Evolutionary conservation across 2,329 filamentous ascomycete species (phyloP).

Genomic region (Lasiodiplodia hormozganensis): DNA sequence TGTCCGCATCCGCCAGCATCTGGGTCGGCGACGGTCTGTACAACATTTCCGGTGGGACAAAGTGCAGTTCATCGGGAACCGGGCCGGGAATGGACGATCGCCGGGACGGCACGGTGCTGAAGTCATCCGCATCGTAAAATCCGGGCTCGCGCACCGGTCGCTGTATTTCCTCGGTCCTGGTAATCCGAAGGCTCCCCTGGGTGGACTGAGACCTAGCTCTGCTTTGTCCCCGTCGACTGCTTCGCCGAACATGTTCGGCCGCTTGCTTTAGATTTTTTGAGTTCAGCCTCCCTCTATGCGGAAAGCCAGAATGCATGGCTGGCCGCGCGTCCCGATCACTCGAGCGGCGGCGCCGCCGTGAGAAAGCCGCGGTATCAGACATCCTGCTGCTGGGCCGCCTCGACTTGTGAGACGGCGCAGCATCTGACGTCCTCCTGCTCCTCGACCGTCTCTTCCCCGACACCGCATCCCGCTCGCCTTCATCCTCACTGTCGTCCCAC

Average conservation of each 20-base stretch:
- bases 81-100: conserved; percentile 24
- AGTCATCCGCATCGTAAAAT: conserved; percentile 25
- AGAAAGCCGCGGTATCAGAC: conserved; percentile 24
- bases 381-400: conserved; percentile 32
- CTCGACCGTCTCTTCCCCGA: conserved; percentile 33
- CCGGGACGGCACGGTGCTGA: conserved; percentile 3
- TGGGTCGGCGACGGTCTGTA: conserved; percentile 60
- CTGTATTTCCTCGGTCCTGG: conserved; percentile 32
- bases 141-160: conserved; percentile 5
- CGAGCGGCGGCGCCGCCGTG: background rate
- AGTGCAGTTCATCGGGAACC: conserved; percentile 31
- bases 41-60: conserved; percentile 42
- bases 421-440: conserved; percentile 35
- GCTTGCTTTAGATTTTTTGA: background rate
- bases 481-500: conserved; percentile 35
- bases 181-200: conserved; percentile 44
- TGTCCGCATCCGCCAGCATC: conserved; percentile 58
- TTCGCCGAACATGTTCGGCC: background rate
- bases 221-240: conserved; percentile 31
- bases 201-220: conserved; percentile 44
- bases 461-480: conserved; percentile 28
- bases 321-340: background rate
- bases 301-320: conserved; percentile 24
- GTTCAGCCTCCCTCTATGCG: conserved; percentile 20
- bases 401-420: background rate